Base-by-base conservation (phyloP, 371 early-diverging fungal genomes). In the Apophysomyces variabilis region DNA sequence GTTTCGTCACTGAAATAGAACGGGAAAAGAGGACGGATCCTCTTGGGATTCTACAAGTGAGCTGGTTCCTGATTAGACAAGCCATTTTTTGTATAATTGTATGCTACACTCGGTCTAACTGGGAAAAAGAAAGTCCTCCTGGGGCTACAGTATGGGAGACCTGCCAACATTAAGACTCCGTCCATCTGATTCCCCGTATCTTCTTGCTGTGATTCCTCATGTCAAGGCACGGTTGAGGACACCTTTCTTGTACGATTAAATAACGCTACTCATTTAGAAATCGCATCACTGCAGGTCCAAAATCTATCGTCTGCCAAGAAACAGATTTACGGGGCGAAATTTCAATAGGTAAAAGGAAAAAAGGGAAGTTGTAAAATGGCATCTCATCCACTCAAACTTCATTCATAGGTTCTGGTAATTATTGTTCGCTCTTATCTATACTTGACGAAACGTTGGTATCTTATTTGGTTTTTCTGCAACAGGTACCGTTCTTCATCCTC, bases 401-500 rank as follows among this genome's bases (percentile, higher is more conserved):
- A 38, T 46, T 60, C 38, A 50, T 57, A 70, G 65, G 68, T 26
- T 58, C 72, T 66, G 69, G 66, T 66, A 37, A 16, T 12, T 39
- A 14, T 44, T n/a, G 2, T 26, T 26, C 3, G 3, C 32, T 26
- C 60, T 54, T 46, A 14, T 54, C 4, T 62, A 58, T 39, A 54
- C 16, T 45, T 58, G 14, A 35, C 59, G 7, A 18, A 41, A 41
- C 1, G 1, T 8, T 13, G 41, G 13, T 13, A 5, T 41, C 47
- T 21, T 13, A 38, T 57, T 63, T 3, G 26, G 7, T 65, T 18
- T 57, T 39, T 47, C 46, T 38, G 12, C 45, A 58, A 35, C 66
- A 89, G 87, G 87, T 61, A 90, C 90, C n/a, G 83, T 91, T 11
- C 77, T 93, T 38, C 91, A 92, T 68, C 94, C 92, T 36, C 89